Percentiles rank a stretch among this genome's conserved stretches.
Conservation (phyloP, 2,329 filamentous ascomycete species). For the Botrytis sinoallii region DNA sequence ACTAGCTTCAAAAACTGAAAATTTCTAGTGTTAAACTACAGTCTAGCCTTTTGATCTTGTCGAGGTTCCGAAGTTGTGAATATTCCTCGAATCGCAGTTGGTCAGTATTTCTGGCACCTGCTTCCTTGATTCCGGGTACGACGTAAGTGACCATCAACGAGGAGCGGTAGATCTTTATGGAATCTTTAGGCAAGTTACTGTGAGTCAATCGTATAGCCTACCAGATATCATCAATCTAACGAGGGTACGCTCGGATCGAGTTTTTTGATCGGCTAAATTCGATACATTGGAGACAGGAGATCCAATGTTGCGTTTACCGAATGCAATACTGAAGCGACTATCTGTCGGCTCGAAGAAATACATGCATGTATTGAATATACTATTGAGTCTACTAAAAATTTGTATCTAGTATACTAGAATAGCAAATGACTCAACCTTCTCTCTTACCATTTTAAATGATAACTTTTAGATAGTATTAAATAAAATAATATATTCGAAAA, state of each 20-base stretch:
- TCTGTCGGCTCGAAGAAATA: too few relatives aligned
- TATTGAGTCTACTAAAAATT: too few relatives aligned
- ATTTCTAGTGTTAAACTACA: not conserved
- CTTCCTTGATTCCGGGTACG: not conserved
- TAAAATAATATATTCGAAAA: not conserved
- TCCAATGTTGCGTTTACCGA: not conserved
- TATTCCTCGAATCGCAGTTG: not conserved
- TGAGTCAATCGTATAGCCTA: too few relatives aligned
- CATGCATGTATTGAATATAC: too few relatives aligned
- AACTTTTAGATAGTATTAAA: too few relatives aligned
- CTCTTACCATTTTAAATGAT: fast-evolving
- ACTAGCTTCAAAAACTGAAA: not conserved
- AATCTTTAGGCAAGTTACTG: not conserved
- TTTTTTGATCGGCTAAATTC: not conserved
- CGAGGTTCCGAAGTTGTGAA: not conserved
- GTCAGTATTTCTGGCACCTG: not conserved
- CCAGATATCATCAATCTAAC: too few relatives aligned
- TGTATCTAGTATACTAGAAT: too few relatives aligned
- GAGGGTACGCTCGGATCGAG: not conserved
- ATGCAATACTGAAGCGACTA: not conserved
- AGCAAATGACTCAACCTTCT: not conserved
- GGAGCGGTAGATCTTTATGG: not conserved
- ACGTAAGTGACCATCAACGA: not conserved
- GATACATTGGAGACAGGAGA: not conserved
- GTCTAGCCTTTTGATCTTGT: not conserved